phyloP scores from a whole-genome alignment of 2,329 filamentous ascomycete genomes.

The Sporothrix sp. region DNA sequence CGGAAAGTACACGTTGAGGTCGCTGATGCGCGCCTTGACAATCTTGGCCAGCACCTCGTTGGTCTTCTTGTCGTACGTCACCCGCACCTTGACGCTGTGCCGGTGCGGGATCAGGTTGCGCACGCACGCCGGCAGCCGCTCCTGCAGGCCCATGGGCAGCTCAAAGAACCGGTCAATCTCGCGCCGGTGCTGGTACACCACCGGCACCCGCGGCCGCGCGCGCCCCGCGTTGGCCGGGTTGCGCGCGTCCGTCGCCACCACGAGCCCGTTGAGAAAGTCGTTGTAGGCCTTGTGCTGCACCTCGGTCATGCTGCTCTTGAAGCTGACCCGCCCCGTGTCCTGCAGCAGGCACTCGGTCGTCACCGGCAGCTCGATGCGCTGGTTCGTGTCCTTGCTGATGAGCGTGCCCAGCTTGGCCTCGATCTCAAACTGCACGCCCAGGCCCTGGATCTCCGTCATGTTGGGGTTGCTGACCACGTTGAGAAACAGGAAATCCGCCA shows the following conservation, averaged over 20 bases:
- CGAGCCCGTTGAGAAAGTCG: slow-evolving; percentile 65
- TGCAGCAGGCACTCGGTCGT: slow-evolving; percentile 61
- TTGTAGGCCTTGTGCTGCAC: slow-evolving; percentile 79
- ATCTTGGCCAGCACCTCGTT: slow-evolving; percentile 64
- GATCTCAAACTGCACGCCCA: slow-evolving; percentile 73
- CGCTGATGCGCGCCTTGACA: slow-evolving; percentile 79
- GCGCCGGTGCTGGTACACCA: slow-evolving; percentile 72
- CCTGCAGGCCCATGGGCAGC: slow-evolving; percentile 50
- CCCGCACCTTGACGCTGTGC: slow-evolving; percentile 54
- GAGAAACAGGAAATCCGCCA: slow-evolving; percentile 74
- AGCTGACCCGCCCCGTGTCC: slow-evolving; percentile 47
- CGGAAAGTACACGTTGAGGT: slow-evolving; percentile 81
- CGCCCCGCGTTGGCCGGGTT: slow-evolving; percentile 35
- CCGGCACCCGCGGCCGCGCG: slow-evolving; percentile 43
- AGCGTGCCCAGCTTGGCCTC: slow-evolving; percentile 88
- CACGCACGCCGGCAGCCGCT: slow-evolving; percentile 55
- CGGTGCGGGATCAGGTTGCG: slow-evolving; percentile 49
- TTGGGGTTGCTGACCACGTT: slow-evolving; percentile 60
- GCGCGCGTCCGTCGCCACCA: slow-evolving; percentile 48
- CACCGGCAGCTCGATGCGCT: slow-evolving; percentile 58
- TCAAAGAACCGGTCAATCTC: slow-evolving; percentile 86
- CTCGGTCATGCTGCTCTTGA: slow-evolving; percentile 84
- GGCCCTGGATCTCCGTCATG: slow-evolving; percentile 50
- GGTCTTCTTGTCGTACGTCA: slow-evolving; percentile 67
- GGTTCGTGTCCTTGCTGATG: slow-evolving; percentile 60